Percentiles rank a stretch among this genome's conserved stretches.
phyloP scores from a whole-genome alignment of 257 asterid species.

The Petunia secreta region DNA sequence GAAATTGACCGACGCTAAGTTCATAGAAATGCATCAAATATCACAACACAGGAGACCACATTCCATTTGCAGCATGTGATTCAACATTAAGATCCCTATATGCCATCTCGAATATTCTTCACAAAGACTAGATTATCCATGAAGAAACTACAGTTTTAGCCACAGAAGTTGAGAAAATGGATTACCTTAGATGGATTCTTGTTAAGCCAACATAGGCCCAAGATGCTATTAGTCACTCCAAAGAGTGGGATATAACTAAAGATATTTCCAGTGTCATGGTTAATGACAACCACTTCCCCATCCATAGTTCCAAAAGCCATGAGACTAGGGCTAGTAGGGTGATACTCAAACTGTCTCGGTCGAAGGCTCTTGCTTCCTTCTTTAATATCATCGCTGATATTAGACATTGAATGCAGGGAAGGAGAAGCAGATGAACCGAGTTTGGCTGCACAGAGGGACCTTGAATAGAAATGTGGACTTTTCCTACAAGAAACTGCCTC shows the following conservation, averaged over 20 bases:
- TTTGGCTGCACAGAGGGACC: constrained; percentile 74
- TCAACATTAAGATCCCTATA: not conserved
- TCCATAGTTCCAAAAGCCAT: constrained; percentile 90
- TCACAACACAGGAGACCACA: constrained; percentile 12
- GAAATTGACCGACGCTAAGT: not conserved
- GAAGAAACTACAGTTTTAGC: not conserved
- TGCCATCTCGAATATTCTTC: not conserved
- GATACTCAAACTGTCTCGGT: constrained; percentile 90
- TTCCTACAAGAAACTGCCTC: constrained; percentile 40
- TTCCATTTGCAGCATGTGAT: not conserved
- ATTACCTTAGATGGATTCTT: constrained; percentile 74
- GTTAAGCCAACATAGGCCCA: constrained; percentile 85
- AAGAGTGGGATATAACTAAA: constrained; percentile 44
- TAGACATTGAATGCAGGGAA: constrained; percentile 41
- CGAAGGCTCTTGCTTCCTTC: constrained; percentile 50
- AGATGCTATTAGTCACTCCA: constrained; percentile 46
- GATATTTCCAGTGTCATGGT: constrained; percentile 68
- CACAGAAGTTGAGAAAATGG: not conserved
- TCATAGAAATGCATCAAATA: not conserved
- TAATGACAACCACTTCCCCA: constrained; percentile 72
- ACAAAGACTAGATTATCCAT: not conserved
- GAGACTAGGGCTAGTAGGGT: constrained; percentile 69
- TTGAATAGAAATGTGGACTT: constrained; percentile 56
- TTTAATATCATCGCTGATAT: constrained; percentile 22
- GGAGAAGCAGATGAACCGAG: constrained; percentile 52